These are phyloP conservation scores for Ophiocordyceps australis DNA, from an alignment of 2,329 filamentous ascomycete species.

Conservation along the genomic window DNA sequence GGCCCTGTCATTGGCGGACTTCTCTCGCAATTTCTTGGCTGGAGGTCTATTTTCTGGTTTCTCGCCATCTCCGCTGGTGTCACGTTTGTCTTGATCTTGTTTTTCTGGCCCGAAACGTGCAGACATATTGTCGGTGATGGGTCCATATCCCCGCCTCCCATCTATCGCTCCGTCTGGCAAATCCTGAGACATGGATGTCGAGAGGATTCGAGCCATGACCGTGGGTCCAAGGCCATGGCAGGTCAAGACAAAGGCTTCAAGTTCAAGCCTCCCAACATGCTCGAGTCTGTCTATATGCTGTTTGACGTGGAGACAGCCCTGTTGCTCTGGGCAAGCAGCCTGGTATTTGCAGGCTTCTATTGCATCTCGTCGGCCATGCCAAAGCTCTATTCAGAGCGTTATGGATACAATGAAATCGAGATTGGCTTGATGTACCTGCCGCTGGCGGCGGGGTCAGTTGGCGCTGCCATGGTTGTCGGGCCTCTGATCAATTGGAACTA, in stretches of 20 bases:
- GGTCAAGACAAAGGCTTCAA: conserved; percentile 10
- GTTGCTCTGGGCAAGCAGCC: conserved; percentile 22
- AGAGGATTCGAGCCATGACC: not conserved
- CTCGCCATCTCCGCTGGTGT: conserved; percentile 26
- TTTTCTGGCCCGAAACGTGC: conserved; percentile 37
- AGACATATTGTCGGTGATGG: conserved; percentile 32
- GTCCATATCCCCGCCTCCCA: conserved; percentile 19
- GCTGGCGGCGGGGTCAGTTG: conserved; percentile 27
- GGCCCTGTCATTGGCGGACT: conserved; percentile 42
- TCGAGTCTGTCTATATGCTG: conserved; percentile 20
- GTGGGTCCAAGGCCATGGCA: conserved; percentile 1
- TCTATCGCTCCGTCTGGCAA: conserved; percentile 17
- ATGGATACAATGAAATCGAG: conserved; percentile 36
- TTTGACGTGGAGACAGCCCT: conserved; percentile 22
- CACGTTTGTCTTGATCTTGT: conserved; percentile 20
- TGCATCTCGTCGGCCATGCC: conserved; percentile 26
- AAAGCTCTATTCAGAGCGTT: conserved; percentile 26
- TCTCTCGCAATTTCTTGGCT: conserved; percentile 35
- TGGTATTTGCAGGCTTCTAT: conserved; percentile 32
- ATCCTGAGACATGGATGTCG: conserved; percentile 7
- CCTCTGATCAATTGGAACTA: conserved; percentile 50
- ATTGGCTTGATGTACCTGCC: conserved; percentile 36
- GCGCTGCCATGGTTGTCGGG: conserved; percentile 27
- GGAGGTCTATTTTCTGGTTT: conserved; percentile 46
- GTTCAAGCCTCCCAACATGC: conserved; percentile 20